A percentile compares a stretch with the other conserved stretches of the same genome.
These are phyloP conservation scores for Bipolaris oryzae DNA, from an alignment of 2,329 filamentous ascomycete genomes.

Conservation along the genomic window DNA sequence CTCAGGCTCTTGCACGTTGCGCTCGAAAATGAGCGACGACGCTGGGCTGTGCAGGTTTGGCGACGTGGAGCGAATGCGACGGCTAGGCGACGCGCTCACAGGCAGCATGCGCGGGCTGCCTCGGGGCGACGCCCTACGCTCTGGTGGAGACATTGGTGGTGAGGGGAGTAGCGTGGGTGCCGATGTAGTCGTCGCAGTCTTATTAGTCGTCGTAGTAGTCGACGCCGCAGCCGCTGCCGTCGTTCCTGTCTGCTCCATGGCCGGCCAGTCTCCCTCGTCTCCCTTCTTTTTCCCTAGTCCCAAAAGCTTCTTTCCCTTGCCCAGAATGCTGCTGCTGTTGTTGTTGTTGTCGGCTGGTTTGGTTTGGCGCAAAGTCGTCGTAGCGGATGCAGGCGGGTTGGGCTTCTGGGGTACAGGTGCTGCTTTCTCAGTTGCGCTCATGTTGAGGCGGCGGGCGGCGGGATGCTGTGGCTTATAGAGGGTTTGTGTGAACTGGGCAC, in stretches of 20 bases:
- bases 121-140: conserved; percentile 42
- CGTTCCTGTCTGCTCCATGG: conserved; percentile 15
- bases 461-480: background rate
- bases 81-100: conserved; percentile 63
- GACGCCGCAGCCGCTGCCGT: conserved; percentile 11
- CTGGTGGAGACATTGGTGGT: conserved; percentile 38
- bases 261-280: conserved; percentile 16
- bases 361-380: conserved; percentile 26
- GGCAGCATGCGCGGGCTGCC: conserved; percentile 47
- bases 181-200: conserved; percentile 11
- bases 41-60: conserved; percentile 82
- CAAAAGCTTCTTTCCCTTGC: conserved; percentile 47
- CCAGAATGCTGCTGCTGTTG: conserved; percentile 34
- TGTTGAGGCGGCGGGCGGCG: conserved; percentile 1
- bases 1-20: conserved; percentile 84
- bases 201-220: conserved; percentile 9
- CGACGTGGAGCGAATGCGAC: conserved; percentile 70
- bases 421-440: conserved; percentile 17
- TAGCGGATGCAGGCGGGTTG: conserved; percentile 22
- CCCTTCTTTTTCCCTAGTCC: conserved; percentile 48
- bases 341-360: conserved; percentile 33
- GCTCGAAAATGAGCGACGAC: conserved; percentile 82
- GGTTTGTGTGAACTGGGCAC: conserved; percentile 1
- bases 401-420: conserved; percentile 12
- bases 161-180: conserved; percentile 39